Conservation (phyloP, 441 rosid species). For the Corymbia citriodora region DNA sequence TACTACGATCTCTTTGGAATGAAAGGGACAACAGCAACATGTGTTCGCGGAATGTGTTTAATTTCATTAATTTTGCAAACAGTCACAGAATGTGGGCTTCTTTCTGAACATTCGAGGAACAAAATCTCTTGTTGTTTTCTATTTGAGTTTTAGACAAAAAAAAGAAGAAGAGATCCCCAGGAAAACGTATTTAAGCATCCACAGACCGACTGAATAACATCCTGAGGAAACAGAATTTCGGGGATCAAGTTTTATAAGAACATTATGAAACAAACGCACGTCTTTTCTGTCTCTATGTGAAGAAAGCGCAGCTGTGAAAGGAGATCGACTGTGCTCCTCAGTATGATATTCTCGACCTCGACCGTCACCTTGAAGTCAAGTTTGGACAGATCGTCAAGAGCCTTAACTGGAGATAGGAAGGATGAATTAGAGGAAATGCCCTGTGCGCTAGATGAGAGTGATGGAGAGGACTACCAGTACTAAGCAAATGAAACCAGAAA, state of each 20-base stretch:
- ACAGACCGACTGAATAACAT: neutral
- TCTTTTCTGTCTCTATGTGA: neutral
- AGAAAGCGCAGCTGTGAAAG: neutral
- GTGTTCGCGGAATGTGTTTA: rapidly evolving
- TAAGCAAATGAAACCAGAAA: neutral
- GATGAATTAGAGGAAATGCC: neutral
- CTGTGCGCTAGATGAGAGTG: neutral
- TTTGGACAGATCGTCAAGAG: neutral
- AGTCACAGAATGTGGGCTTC: neutral
- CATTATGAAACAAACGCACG: neutral
- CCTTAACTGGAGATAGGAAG: neutral
- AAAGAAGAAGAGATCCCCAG: neutral
- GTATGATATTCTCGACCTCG: neutral
- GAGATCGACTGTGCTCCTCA: neutral
- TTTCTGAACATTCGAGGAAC: neutral
- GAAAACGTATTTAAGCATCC: neutral
- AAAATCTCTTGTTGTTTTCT: neutral
- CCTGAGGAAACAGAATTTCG: neutral
- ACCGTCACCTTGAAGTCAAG: neutral
- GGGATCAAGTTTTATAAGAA: neutral
- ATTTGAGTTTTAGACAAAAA: neutral
- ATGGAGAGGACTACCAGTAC: neutral
- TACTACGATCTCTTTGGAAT: neutral
- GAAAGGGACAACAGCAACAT: neutral
- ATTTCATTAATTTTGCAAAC: neutral